These are phyloP conservation scores for Thraustochytrium sp. DNA, from an alignment of 352 stramenopile species.

Conservation along the genomic window DNA sequence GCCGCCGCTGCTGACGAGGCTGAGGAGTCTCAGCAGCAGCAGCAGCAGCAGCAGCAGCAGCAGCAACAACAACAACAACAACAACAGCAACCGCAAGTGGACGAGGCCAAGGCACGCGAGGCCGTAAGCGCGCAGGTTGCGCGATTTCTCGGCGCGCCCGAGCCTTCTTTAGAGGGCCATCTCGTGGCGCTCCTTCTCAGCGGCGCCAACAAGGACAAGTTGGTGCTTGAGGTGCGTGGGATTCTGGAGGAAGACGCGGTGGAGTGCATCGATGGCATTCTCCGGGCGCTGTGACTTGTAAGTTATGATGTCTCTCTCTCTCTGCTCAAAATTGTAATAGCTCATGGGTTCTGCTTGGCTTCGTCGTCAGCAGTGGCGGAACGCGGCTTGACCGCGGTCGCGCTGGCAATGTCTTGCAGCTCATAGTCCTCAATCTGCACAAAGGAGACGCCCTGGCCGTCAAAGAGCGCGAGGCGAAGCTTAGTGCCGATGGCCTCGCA, in stretches of 20 bases:
- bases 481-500: constrained; percentile 7
- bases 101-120: not conserved
- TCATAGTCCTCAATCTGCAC: constrained; percentile 31
- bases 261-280: not conserved
- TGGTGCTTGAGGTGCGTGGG: not conserved
- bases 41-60: not conserved
- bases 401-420: constrained; percentile 13
- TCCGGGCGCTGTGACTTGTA: not conserved
- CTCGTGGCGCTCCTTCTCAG: not conserved
- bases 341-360: not conserved
- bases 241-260: not conserved
- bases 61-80: not conserved
- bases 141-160: not conserved
- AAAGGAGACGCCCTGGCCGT: constrained; percentile 32
- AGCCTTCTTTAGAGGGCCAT: not conserved
- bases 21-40: not conserved
- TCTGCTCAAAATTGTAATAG: not conserved
- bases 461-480: constrained; percentile 20
- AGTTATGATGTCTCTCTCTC: not conserved
- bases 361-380: not conserved
- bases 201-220: not conserved
- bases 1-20: not conserved
- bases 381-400: not conserved
- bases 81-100: not conserved
- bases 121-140: not conserved